Base-by-base conservation (phyloP, 2,329 filamentous ascomycete genomes). In the Aspergillus eucalypticola region DNA sequence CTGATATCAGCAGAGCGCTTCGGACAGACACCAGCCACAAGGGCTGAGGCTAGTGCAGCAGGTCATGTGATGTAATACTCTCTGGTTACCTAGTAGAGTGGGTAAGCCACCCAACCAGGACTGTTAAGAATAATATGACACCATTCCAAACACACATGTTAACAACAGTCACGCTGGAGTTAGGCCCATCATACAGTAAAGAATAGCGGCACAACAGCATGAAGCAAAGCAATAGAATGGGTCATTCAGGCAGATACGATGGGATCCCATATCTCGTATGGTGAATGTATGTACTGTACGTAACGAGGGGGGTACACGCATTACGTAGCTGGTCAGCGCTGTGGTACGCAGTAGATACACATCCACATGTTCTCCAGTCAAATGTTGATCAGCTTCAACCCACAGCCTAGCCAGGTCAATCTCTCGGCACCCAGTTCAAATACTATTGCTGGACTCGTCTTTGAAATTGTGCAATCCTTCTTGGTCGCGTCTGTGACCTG, bases 401-500 rank as follows among this genome's bases (percentile, higher is more conserved):
- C 19, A 23, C 41, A 13, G 5, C 19, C 19, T 23, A 44, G 6
- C 10, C 19, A 15, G 19, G 19, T 10, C 41, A 11, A 44, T 44
- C 10, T 44, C 10, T 11, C 19, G 41, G 21, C 19, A 13, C 23
- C 19, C 19, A 23, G 2, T 15, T 13, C 13, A 15, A n/a, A 6
- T 35, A 35, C 5, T 49, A 49, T 49, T 32, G 15, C 27, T 52
- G 21, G 27, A 35, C 17, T 52, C 29, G 32, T 27, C 32, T 17
- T 29, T 27, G 39, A 29, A 19, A 42, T 52, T 19, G 17, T 48
- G 10, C 32, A 8, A 11, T 25, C 8, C 32, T 19, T 53, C 21
- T 39, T 46, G 57, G 39, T 35, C 39, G 50, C 25, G 41, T 41
- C 50, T 46, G 49, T 60, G 52, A 57, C 53, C 54, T 57, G 49